Conservation (phyloP, 2,329 filamentous ascomycete genomes). For the Colletotrichum shisoi region DNA sequence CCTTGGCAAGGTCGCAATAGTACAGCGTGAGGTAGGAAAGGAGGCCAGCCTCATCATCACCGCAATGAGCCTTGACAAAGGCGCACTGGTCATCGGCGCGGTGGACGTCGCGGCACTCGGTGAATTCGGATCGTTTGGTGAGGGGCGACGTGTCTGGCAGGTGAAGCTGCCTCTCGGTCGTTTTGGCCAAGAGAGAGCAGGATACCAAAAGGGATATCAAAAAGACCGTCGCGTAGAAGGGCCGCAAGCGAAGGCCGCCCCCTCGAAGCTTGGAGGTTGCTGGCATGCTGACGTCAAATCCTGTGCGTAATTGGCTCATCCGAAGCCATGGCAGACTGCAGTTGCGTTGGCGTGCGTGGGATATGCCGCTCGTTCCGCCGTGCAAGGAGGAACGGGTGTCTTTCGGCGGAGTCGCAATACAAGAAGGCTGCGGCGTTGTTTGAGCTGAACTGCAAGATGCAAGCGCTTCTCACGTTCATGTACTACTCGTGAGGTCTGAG, state of each 20-base stretch:
- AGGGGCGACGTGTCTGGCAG: constrained; percentile 41
- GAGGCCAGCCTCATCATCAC: constrained; percentile 88
- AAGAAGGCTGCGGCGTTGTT: constrained; percentile 19
- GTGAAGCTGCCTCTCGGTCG: constrained; percentile 30
- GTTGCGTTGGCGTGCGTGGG: constrained; percentile 31
- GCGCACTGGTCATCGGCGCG: constrained; percentile 80
- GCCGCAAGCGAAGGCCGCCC: constrained; percentile 55
- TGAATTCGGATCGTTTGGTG: constrained; percentile 44
- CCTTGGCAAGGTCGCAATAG: constrained; percentile 78
- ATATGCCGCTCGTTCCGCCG: constrained; percentile 30
- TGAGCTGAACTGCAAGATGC: constrained; percentile 33
- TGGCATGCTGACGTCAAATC: constrained; percentile 43
- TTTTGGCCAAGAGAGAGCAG: constrained; percentile 52
- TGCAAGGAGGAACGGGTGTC: constrained; percentile 26
- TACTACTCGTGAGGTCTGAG: constrained; percentile 32
- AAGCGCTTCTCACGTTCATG: constrained; percentile 35
- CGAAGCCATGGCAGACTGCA: constrained; percentile 36
- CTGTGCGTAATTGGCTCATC: constrained; percentile 34
- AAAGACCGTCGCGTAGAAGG: constrained; percentile 59
- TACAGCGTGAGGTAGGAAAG: constrained; percentile 89
- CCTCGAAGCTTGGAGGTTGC: constrained; percentile 45
- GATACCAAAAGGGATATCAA: constrained; percentile 57
- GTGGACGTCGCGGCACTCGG: constrained; percentile 81
- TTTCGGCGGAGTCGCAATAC: constrained; percentile 16
- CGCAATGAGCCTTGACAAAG: constrained; percentile 83